Evolutionary conservation across 306 rosid species (phyloP).

Genomic region (Quercus ilex): DNA sequence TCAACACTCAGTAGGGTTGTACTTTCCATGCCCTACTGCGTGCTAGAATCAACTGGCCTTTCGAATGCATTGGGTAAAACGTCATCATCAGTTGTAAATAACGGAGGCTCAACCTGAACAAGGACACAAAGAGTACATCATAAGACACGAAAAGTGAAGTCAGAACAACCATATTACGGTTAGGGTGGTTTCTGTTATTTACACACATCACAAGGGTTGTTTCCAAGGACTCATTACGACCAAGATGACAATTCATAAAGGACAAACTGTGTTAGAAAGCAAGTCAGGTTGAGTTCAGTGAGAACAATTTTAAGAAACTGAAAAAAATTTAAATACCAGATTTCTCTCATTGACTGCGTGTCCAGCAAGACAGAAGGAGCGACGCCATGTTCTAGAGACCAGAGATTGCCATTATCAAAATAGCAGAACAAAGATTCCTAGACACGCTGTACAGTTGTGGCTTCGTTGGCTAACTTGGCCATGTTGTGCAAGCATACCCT

Average conservation of each 20-base stretch:
- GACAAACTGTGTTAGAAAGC: conserved; percentile 11
- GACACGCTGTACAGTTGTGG: conserved; percentile 76
- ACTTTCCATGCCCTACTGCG: conserved; percentile 27
- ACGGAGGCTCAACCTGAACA: conserved; percentile 53
- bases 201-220: neutral
- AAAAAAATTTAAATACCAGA: conserved; percentile 45
- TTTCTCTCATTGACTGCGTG: conserved; percentile 60
- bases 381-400: conserved; percentile 71
- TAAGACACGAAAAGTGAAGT: too few relatives aligned
- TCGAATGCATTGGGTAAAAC: conserved; percentile 29
- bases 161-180: too few relatives aligned
- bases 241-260: neutral
- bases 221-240: conserved; percentile 36
- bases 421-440: conserved; percentile 84
- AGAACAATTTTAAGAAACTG: conserved; percentile 3
- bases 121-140: too few relatives aligned
- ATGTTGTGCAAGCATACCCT: conserved; percentile 64
- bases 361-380: conserved; percentile 69
- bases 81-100: conserved; percentile 55
- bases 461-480: conserved; percentile 93
- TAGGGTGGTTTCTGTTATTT: too few relatives aligned
- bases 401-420: conserved; percentile 62
- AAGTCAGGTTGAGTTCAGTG: conserved; percentile 1
- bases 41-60: conserved; percentile 27
- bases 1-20: conserved; percentile 57